These are phyloP conservation scores for Conringia planisiliqua DNA, from an alignment of 345 rosid species.

Conservation along the genomic window DNA sequence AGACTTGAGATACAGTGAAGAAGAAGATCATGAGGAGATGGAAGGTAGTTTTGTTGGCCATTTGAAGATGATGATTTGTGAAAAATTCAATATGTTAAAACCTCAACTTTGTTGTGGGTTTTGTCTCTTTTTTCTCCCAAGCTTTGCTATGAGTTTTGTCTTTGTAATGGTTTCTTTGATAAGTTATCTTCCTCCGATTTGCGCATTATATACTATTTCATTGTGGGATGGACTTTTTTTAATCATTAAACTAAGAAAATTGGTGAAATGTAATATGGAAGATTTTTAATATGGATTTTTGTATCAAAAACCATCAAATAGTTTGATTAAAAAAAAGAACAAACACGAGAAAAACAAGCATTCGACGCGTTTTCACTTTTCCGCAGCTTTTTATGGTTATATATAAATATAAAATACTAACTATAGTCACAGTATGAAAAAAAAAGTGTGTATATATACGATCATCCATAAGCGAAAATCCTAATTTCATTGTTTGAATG, in stretches of 20 bases:
- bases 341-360: background rate
- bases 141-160: conserved; percentile 6
- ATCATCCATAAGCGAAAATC: background rate
- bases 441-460: background rate
- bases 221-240: background rate
- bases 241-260: background rate
- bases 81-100: background rate
- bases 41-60: conserved; percentile 41
- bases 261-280: background rate
- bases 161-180: conserved; percentile 1
- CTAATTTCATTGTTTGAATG: background rate
- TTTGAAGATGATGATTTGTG: conserved; percentile 13
- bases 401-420: background rate
- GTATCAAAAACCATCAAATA: background rate
- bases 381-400: background rate
- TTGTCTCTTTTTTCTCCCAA: background rate
- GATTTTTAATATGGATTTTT: background rate
- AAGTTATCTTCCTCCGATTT: background rate
- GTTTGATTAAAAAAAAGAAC: background rate
- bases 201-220: conserved; percentile 1
- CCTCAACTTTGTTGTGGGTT: background rate
- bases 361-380: conserved; percentile 10
- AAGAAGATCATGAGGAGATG: conserved; percentile 35
- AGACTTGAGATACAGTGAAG: conserved; percentile 36
- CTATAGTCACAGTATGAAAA: background rate